Base-by-base conservation (phyloP, 2,329 filamentous ascomycete species). In the Neofusicoccum kwambonambiense region DNA sequence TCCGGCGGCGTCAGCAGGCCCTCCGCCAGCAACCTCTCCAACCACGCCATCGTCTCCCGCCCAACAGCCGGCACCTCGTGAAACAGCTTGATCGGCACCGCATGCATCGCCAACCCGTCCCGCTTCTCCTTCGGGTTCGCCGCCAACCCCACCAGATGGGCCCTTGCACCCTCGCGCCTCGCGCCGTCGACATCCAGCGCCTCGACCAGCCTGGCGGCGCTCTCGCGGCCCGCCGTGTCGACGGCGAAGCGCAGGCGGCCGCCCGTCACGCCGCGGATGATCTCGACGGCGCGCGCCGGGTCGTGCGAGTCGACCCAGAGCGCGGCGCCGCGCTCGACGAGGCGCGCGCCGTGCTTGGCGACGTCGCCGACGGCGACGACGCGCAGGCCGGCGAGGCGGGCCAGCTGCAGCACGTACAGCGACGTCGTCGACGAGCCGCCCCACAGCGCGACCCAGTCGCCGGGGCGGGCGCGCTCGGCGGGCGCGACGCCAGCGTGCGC, bases 361-460 rank as follows among this genome's bases (percentile, higher is more conserved):
- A 84, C 83, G 69, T 93, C 89, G 0, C 89, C 87, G 0, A 92
- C 82, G 3, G 85, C 84, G 22, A 89, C 84, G 1, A 91, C 88
- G 37, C 81, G 84, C 0, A 93, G 75, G 0, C 89, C 89, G 0
- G 83, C 85, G 0, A 90, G 78, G 45, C 87, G 86, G 0, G 90
- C 89, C 1, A 93, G 81, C 71, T 92, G 90, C 3, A 89, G 81
- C 0, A 86, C 81, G 7, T 90, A 80, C 68, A 87, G 84, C 0
- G 89, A 90, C 1, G 88, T 90, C 0, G 88, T 90, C 1, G 89
- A 89, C 17, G 41, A 44, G 7, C 74, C 90, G 64, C 90, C 90
- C 90, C 90, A 93, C 52, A 93, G 86, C 1, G 86, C 87, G 44
- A 93, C 77, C 85, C 89, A 92, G 66, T 93, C 90, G 0, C 88